Conservation (phyloP, 805 yeast species). For the Babjeviella inositovora region DNA sequence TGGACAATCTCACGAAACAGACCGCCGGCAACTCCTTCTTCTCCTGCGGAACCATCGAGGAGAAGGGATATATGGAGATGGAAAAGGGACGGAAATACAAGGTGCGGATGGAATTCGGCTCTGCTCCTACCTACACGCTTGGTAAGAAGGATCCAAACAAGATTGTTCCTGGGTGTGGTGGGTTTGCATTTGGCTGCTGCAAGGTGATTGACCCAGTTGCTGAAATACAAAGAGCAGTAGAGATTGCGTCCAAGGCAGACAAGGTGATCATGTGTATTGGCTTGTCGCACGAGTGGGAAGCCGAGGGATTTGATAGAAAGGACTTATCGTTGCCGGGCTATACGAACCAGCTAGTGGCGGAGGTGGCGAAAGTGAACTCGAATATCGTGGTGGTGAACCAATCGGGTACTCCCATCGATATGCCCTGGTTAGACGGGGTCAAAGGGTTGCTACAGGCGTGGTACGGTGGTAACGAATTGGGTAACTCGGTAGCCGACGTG, state of each 20-base stretch:
- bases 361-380: constrained; percentile 10
- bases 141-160: neutral
- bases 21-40: constrained; percentile 17
- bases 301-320: constrained; percentile 16
- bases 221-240: constrained; percentile 7
- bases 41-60: constrained; percentile 22
- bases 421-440: constrained; percentile 12
- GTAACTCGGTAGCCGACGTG: constrained; percentile 18
- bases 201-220: neutral
- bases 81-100: constrained; percentile 12
- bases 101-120: constrained; percentile 15
- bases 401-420: constrained; percentile 15
- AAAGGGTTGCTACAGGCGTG: constrained; percentile 12
- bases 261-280: constrained; percentile 15
- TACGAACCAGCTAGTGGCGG: constrained; percentile 11
- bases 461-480: constrained; percentile 17
- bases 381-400: constrained; percentile 16
- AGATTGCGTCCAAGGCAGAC: constrained; percentile 12
- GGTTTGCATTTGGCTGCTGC: neutral
- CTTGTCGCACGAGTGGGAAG: constrained; percentile 15
- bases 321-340: constrained; percentile 13
- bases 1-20: constrained; percentile 19
- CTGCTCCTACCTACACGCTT: constrained; percentile 13
- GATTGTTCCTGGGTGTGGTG: constrained; percentile 1
- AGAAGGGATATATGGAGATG: constrained; percentile 8